Evolutionary conservation across 2,329 filamentous ascomycete species (phyloP).

Genomic region (Verticillium zaregamsianum): DNA sequence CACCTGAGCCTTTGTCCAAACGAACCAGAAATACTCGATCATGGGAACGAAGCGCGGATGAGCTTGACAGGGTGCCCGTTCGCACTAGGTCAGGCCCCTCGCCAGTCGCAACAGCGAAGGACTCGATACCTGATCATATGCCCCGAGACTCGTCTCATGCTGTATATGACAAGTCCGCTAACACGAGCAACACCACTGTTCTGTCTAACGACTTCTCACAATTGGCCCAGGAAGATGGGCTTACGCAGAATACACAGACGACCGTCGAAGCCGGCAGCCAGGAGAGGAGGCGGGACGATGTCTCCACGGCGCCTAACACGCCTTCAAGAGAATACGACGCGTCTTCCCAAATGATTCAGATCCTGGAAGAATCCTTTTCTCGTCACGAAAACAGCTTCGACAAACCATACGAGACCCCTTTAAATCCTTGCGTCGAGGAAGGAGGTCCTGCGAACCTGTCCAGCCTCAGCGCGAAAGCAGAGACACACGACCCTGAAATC

Average conservation of each 20-base stretch:
- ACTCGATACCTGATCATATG: not conserved
- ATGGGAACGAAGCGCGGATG: not conserved
- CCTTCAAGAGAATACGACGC: not conserved
- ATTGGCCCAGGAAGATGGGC: slow-evolving; percentile 4
- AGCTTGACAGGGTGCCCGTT: not conserved
- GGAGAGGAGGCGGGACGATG: not conserved
- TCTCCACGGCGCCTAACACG: not conserved
- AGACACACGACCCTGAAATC: not conserved
- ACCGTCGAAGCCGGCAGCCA: not conserved
- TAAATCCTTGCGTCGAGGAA: slow-evolving; percentile 1
- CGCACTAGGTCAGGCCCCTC: not conserved
- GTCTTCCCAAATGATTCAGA: not conserved
- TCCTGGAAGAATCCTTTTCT: not conserved
- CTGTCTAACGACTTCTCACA: slow-evolving; percentile 11
- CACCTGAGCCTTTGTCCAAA: not conserved
- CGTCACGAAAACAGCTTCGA: not conserved
- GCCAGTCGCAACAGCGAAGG: not conserved
- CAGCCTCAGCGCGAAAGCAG: not conserved
- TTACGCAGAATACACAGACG: not conserved
- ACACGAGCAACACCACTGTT: not conserved
- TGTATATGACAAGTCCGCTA: not conserved
- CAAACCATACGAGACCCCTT: not conserved
- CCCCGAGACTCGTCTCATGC: not conserved
- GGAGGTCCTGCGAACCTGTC: not conserved
- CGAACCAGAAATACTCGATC: not conserved